Evolutionary conservation across 1,139 yeast species (phyloP).

Genomic region (Geotrichum restrictum): DNA sequence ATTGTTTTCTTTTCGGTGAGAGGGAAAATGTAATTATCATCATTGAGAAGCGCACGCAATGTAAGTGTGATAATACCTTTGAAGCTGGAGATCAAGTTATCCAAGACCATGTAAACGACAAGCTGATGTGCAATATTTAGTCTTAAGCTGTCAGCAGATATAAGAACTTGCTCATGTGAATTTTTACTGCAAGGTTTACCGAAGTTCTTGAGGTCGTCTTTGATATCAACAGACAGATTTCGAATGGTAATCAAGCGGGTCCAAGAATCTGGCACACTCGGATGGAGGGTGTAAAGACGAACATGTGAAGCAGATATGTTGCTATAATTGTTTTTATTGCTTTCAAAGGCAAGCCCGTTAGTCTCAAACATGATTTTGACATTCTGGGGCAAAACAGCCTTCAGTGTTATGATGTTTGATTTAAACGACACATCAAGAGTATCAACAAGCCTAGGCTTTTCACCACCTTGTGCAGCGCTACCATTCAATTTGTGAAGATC

Average conservation of each 20-base stretch:
- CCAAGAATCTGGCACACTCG: constrained; percentile 48
- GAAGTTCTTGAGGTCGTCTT: constrained; percentile 19
- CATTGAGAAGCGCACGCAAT: constrained; percentile 48
- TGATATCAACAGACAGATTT: constrained; percentile 29
- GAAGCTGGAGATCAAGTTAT: constrained; percentile 57
- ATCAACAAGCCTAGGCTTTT: constrained; percentile 16
- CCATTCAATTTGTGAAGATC: constrained; percentile 2
- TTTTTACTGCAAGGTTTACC: constrained; percentile 12
- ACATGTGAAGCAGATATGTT: constrained; percentile 39
- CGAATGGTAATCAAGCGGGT: constrained; percentile 38
- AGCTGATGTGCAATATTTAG: constrained; percentile 56
- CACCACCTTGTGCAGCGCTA: neutral
- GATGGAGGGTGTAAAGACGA: constrained; percentile 55
- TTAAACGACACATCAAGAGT: constrained; percentile 41
- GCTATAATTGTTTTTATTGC: constrained; percentile 36
- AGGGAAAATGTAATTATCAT: constrained; percentile 40
- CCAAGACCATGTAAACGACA: constrained; percentile 61
- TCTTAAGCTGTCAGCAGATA: constrained; percentile 38
- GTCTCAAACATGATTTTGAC: constrained; percentile 53
- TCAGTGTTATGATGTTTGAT: constrained; percentile 44
- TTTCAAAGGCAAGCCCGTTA: constrained; percentile 40
- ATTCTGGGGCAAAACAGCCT: constrained; percentile 48
- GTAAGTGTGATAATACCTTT: constrained; percentile 58
- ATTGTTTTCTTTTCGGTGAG: constrained; percentile 37
- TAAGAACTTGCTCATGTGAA: constrained; percentile 24